Percentiles rank a stretch among this genome's conserved stretches.
Conservation (phyloP, 768 basidiomycete species). For the Auricularia sp. region DNA sequence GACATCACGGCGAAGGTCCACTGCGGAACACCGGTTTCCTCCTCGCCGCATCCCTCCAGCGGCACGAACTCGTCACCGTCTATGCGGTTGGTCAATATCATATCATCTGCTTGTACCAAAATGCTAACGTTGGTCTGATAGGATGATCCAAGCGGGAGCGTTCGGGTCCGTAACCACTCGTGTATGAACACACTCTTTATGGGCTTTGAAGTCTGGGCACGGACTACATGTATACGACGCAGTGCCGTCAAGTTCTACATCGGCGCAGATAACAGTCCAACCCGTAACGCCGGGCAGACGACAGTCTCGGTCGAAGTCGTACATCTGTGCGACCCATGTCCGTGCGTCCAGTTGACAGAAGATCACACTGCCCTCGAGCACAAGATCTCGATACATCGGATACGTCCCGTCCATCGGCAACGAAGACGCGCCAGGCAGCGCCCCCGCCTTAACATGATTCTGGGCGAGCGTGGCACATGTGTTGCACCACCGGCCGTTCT, state of each 20-base stretch:
- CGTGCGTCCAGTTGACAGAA: background rate
- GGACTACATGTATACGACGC: background rate
- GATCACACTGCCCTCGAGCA: no score
- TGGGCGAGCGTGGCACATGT: no score
- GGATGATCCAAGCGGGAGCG: background rate
- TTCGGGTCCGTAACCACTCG: background rate
- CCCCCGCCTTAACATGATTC: no score
- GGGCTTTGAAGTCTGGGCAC: background rate
- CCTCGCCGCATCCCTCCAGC: no score
- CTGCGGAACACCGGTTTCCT: no score
- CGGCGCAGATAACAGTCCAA: background rate
- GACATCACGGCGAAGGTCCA: background rate
- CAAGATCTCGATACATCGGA: no score
- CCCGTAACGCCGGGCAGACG: background rate
- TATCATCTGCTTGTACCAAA: no score
- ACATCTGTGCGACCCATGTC: background rate
- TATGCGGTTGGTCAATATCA: no score
- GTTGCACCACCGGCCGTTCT: no score
- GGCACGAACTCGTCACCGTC: no score
- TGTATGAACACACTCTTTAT: background rate
- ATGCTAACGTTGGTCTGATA: background rate
- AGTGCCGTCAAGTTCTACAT: background rate
- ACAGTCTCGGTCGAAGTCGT: background rate
- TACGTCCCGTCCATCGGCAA: no score
- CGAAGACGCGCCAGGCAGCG: no score